phyloP scores from a whole-genome alignment of 192 early-diverging fungal species.

The Gaertneriomyces sp. region DNA sequence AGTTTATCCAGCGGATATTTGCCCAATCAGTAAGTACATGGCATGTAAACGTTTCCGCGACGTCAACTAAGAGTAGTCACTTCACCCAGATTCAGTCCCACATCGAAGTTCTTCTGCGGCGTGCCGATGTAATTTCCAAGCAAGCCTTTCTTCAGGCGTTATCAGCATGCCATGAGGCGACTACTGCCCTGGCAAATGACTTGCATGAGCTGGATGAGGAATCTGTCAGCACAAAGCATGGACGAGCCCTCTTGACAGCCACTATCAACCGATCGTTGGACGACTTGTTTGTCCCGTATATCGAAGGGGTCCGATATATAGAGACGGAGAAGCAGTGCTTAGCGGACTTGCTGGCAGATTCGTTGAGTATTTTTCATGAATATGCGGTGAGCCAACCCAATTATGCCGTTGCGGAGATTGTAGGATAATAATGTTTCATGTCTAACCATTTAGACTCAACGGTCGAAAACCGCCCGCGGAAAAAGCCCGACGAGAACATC shows the following conservation, averaged over 20 bases:
- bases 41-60: too few relatives aligned
- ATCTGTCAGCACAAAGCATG: slow-evolving; percentile 43
- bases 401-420: not conserved
- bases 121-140: slow-evolving; percentile 68
- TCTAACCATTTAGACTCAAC: slow-evolving; percentile 3
- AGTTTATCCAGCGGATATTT: slow-evolving; percentile 91
- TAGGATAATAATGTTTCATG: not conserved
- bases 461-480: slow-evolving; percentile 17
- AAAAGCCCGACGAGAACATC: slow-evolving; percentile 16
- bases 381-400: slow-evolving; percentile 25
- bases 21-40: slow-evolving; percentile 76
- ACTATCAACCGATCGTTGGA: slow-evolving; percentile 86
- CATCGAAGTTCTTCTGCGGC: slow-evolving; percentile 72
- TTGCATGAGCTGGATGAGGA: slow-evolving; percentile 77
- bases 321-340: slow-evolving; percentile 71
- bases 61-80: too few relatives aligned
- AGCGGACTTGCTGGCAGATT: slow-evolving; percentile 55
- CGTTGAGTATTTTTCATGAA: slow-evolving; percentile 24
- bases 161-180: slow-evolving; percentile 63
- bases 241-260: slow-evolving; percentile 54
- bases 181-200: slow-evolving; percentile 67
- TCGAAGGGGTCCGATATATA: slow-evolving; percentile 83
- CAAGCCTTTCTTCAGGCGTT: slow-evolving; percentile 76
- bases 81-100: slow-evolving; percentile 76
- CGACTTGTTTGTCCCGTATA: slow-evolving; percentile 93